phyloP scores from a whole-genome alignment of 768 basidiomycete genomes.

The Scleroderma citrinum region DNA sequence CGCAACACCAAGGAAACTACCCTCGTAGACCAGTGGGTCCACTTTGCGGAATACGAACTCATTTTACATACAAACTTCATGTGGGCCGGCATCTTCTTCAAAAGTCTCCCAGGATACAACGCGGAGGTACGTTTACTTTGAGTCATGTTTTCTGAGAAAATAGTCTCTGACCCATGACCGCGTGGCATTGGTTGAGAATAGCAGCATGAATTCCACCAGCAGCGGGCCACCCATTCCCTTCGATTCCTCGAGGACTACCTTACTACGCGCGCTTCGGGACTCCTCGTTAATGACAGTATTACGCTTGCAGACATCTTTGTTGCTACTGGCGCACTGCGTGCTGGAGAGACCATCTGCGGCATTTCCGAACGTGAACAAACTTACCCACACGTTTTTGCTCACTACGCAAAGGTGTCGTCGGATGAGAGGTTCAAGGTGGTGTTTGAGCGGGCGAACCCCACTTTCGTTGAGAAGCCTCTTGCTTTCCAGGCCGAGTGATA shows the following conservation, averaged over 20 bases:
- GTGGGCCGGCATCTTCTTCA: not conserved
- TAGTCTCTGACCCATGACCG: not conserved
- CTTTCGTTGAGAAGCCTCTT: not conserved
- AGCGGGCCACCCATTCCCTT: constrained; percentile 5
- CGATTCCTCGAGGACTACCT: constrained; percentile 13
- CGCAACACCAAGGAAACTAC: constrained; percentile 1
- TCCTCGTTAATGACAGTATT: constrained; percentile 9
- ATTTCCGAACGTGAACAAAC: constrained; percentile 5
- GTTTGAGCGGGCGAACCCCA: not conserved
- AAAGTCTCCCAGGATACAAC: not conserved
- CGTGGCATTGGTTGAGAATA: not conserved
- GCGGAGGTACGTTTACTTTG: not conserved
- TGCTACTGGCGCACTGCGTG: constrained; percentile 3
- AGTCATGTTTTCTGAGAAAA: not conserved
- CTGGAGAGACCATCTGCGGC: constrained; percentile 6
- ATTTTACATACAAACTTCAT: not conserved
- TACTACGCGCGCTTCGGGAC: constrained; percentile 5
- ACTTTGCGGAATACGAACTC: constrained; percentile 7
- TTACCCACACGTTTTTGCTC: constrained; percentile 14
- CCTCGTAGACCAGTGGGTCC: constrained; percentile 6
- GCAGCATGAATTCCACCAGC: not conserved
- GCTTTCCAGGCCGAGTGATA: not conserved
- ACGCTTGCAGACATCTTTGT: constrained; percentile 18
- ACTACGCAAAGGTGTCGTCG: constrained; percentile 14
- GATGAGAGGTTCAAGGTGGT: constrained; percentile 8